Evolutionary conservation across 1,284 basidiomycete species (phyloP).

Genomic region (Thelephora terrestris): DNA sequence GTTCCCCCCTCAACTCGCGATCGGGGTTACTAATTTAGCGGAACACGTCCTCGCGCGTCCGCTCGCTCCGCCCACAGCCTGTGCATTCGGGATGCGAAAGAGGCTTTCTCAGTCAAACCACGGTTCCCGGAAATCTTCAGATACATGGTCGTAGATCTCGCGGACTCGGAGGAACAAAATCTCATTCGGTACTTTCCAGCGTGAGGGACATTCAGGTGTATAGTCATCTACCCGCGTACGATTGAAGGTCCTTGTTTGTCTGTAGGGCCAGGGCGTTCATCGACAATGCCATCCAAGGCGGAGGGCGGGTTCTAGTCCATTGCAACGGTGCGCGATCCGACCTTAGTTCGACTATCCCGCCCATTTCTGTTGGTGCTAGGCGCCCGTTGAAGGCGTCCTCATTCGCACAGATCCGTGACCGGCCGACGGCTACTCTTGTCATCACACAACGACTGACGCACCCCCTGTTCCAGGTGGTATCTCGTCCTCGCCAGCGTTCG

Average conservation of each 20-base stretch:
- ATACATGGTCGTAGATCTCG: conserved; percentile 79
- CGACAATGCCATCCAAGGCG: conserved; percentile 51
- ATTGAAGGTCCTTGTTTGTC: conserved; percentile 5
- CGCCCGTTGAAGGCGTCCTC: background rate
- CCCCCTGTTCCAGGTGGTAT: conserved; percentile 56
- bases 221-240: background rate
- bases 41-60: background rate
- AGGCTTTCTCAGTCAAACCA: conserved; percentile 80
- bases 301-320: conserved; percentile 80
- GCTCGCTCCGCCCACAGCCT: conserved; percentile 39
- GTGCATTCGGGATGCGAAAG: conserved; percentile 80
- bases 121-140: conserved; percentile 74
- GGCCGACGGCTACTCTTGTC: background rate
- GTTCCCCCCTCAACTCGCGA: background rate
- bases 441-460: background rate
- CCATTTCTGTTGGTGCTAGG: background rate
- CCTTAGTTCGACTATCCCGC: background rate
- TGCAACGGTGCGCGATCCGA: conserved; percentile 62
- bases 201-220: conserved; percentile 30
- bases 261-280: conserved; percentile 72
- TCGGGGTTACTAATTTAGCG: background rate
- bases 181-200: conserved; percentile 74
- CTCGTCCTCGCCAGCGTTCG: conserved; percentile 78
- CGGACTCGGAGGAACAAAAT: conserved; percentile 88
- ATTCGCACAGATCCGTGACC: conserved; percentile 6